Percentiles rank a stretch among this genome's conserved stretches.
Evolutionary conservation across 345 rosid species (phyloP).

Genomic region (Conringia planisiliqua): DNA sequence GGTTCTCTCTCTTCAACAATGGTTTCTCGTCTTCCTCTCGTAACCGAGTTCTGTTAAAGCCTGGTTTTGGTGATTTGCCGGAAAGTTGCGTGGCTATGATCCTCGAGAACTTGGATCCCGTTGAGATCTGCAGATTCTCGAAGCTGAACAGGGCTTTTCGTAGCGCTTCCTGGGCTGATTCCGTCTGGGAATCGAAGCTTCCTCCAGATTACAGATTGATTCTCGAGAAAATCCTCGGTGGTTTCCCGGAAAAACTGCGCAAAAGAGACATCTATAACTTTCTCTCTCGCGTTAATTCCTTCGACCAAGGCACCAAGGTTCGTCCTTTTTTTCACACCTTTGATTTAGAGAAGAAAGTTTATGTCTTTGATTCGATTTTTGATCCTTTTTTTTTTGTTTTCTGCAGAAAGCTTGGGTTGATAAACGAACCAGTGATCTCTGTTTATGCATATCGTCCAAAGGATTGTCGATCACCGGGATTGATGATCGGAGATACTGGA

Average conservation of each 20-base stretch:
- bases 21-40: conserved; percentile 16
- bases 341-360: neutral
- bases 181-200: conserved; percentile 90
- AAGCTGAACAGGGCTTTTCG: conserved; percentile 72
- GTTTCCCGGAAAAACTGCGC: conserved; percentile 37
- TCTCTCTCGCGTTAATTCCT: conserved; percentile 57
- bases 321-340: conserved; percentile 1
- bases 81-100: conserved; percentile 79
- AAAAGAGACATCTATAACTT: conserved; percentile 67
- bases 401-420: conserved; percentile 85
- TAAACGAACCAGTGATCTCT: conserved; percentile 62
- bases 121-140: conserved; percentile 75
- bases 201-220: conserved; percentile 61
- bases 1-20: conserved; percentile 40
- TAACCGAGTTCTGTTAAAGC: conserved; percentile 21
- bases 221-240: conserved; percentile 51
- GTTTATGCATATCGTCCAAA: conserved; percentile 60
- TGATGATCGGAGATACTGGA: conserved; percentile 96
- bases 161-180: conserved; percentile 93
- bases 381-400: neutral
- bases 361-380: neutral
- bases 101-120: conserved; percentile 65
- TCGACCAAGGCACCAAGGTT: conserved; percentile 83
- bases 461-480: conserved; percentile 77
- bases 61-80: conserved; percentile 73